These are phyloP conservation scores for Yamadazyma triangularis DNA, from an alignment of 1,139 yeast genomes.

Conservation along the genomic window DNA sequence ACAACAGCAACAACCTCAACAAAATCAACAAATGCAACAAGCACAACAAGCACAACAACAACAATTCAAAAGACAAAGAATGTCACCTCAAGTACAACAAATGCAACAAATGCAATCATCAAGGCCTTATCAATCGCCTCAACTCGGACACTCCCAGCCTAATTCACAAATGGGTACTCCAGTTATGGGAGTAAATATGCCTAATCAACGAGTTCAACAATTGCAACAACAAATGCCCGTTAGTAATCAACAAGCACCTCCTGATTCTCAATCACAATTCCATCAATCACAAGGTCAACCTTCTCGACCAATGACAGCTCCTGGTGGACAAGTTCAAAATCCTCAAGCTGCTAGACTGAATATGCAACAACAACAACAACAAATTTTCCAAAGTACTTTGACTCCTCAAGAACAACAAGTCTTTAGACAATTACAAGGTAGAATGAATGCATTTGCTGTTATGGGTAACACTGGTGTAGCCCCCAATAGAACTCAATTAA, in stretches of 20 bases:
- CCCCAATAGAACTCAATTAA: constrained; percentile 40
- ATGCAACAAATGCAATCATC: constrained; percentile 9
- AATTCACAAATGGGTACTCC: constrained; percentile 13
- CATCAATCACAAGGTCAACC: constrained; percentile 15
- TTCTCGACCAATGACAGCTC: constrained; percentile 14
- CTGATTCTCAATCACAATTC: constrained; percentile 14
- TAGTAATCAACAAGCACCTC: constrained; percentile 8
- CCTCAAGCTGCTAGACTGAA: constrained; percentile 15
- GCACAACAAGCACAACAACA: constrained; percentile 34
- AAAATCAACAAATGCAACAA: constrained; percentile 18
- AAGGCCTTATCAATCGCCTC: constrained; percentile 3
- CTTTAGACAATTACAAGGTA: constrained; percentile 39
- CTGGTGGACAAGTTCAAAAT: constrained; percentile 9
- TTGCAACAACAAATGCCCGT: constrained; percentile 21
- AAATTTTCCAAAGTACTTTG: constrained; percentile 39
- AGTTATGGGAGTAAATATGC: constrained; percentile 12
- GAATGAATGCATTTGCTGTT: constrained; percentile 39
- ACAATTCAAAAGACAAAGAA: constrained; percentile 10
- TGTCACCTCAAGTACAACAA: constrained; percentile 20
- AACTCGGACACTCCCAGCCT: constrained; percentile 2
- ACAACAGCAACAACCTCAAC: constrained; percentile 6
- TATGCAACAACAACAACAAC: constrained; percentile 43
- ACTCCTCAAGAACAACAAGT: constrained; percentile 42
- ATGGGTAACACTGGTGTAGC: constrained; percentile 46
- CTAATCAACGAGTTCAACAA: constrained; percentile 14